A percentile compares a stretch with the other conserved stretches of the same genome.
These are phyloP conservation scores for Saccharum hybrid DNA, from an alignment of 202 grass and related monocot genomes.

Conservation along the genomic window DNA sequence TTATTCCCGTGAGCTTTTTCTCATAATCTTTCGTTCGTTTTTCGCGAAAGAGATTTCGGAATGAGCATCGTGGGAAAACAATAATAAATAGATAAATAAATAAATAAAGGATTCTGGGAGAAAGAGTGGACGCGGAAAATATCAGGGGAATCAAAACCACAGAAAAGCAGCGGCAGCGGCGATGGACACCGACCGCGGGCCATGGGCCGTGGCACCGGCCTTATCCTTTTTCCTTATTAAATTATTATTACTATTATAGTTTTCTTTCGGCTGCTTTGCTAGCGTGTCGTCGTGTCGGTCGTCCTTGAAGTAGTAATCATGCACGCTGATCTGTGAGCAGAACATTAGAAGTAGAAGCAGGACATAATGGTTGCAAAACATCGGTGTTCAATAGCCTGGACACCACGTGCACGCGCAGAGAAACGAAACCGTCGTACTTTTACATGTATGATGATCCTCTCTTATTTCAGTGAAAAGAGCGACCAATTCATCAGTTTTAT, in stretches of 20 bases:
- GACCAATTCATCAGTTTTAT: neutral
- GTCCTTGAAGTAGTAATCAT: neutral
- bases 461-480: too few species aligned
- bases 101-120: neutral
- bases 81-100: neutral
- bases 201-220: neutral
- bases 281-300: constrained; percentile 17
- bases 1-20: neutral
- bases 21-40: neutral
- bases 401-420: constrained; percentile 32
- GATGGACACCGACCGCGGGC: neutral
- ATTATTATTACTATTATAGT: neutral
- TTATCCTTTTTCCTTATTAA: neutral
- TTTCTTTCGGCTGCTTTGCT: constrained; percentile 15
- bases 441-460: too few species aligned
- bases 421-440: neutral
- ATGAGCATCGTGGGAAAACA: neutral
- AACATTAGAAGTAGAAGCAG: neutral
- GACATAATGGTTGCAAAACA: neutral
- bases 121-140: neutral
- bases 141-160: neutral
- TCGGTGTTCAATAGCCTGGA: constrained; percentile 19
- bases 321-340: neutral
- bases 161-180: neutral
- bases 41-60: neutral